Evolutionary conservation across 2,329 filamentous ascomycete genomes (phyloP), one percentile per base, ranked within the genome.

Genomic region (Microsporum ferrugineum): DNA sequence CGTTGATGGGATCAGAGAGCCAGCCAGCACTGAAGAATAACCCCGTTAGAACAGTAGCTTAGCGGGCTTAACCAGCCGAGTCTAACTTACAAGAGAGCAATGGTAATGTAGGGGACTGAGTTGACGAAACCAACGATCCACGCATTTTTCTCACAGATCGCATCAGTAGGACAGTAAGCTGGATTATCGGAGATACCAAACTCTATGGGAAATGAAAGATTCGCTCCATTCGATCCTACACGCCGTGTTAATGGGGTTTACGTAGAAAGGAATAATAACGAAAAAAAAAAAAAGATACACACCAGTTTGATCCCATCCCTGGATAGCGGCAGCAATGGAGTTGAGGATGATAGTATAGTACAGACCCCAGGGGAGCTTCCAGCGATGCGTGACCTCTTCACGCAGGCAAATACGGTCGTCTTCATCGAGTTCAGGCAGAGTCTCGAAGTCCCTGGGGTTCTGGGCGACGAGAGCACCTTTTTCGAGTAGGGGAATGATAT

Each of bases 381-480:
- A 82, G 4, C 75, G 71, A 61, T 76, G 74, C 1, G 72, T 75
- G 2, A 74, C 69, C 64, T 82, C 79, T n/a, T 75, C 66, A 2
- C 72, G 67, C 29, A 82, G 68, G 0, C 69, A 66, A 8, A 69
- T 64, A 38, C 74, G 76, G 49, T 82, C 80, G 0, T 66, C 65
- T 17, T 85, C 79, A 60, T 78, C 75, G 1, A 91, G 79, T 8
- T 82, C 80, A 58, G 82, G 75, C 45, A 90, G 79, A 38, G 79
- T 76, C 61, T 88, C 85, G 70, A 81, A 88, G 34, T 79, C 77
- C 6, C 76, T 75, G 0, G 87, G 87, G 66, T 86, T 83, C 70
- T 89, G 87, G 2, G 88, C 88, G 17, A 91, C 81, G 8, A 92
- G 78, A 2, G 88, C 89, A 38, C 87, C 88, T 29, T 65, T 69